These are phyloP conservation scores for Ilyonectria robusta DNA, from an alignment of 2,329 filamentous ascomycete genomes.

Conservation along the genomic window DNA sequence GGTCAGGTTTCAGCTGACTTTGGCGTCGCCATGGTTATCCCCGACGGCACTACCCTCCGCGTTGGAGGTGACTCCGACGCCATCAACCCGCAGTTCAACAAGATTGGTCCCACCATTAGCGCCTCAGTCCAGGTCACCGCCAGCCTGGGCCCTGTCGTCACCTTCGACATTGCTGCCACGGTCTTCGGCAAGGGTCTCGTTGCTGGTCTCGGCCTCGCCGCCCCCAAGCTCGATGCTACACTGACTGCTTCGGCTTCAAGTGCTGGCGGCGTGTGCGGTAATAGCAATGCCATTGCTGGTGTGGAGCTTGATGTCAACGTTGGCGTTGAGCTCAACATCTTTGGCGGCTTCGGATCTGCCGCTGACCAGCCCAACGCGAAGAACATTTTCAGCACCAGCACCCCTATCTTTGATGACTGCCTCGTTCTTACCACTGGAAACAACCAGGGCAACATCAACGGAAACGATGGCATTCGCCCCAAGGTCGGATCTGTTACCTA, in stretches of 20 bases:
- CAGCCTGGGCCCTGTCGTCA: conserved; percentile 12
- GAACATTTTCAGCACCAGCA: conserved; percentile 17
- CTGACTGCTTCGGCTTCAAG: neutral
- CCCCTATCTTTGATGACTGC: conserved; percentile 12
- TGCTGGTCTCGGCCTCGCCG: neutral
- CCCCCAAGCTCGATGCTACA: neutral
- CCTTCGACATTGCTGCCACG: conserved; percentile 18
- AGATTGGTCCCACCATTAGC: conserved; percentile 16
- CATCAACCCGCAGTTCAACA: conserved; percentile 18
- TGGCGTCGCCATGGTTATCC: conserved; percentile 14
- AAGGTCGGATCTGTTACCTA: neutral
- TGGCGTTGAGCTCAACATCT: conserved; percentile 14
- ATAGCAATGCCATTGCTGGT: conserved; percentile 1
- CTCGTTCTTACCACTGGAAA: neutral
- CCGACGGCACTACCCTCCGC: conserved; percentile 15
- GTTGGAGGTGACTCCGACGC: conserved; percentile 2
- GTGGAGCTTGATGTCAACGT: conserved; percentile 18
- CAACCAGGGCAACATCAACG: neutral
- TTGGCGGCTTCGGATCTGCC: conserved; percentile 16
- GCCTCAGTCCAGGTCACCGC: conserved; percentile 11
- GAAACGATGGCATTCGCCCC: neutral
- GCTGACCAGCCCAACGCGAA: conserved; percentile 12
- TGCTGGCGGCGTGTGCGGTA: neutral
- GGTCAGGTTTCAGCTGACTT: conserved; percentile 1
- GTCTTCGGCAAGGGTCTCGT: conserved; percentile 8